phyloP scores from a whole-genome alignment of 1,284 basidiomycete genomes.

The Psilocybe mexicana region DNA sequence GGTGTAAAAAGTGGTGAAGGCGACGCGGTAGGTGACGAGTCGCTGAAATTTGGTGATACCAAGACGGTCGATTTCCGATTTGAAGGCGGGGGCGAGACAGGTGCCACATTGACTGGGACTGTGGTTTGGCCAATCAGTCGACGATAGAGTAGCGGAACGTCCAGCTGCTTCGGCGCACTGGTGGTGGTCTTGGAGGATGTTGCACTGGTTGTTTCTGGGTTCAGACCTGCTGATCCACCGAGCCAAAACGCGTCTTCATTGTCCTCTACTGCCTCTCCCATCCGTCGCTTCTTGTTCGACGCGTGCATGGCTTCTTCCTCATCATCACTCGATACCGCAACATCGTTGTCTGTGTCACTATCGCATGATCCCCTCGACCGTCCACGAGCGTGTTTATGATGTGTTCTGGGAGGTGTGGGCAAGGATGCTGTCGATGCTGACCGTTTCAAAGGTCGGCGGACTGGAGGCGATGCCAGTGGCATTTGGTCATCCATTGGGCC shows the following conservation, averaged over 20 bases:
- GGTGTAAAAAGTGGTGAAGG: slow-evolving; percentile 33
- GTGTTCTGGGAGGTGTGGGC: slow-evolving; percentile 40
- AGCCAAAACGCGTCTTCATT: slow-evolving; percentile 48
- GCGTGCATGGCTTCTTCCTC: slow-evolving; percentile 11
- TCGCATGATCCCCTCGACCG: slow-evolving; percentile 31
- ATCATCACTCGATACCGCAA: slow-evolving; percentile 22
- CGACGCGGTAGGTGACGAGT: slow-evolving; percentile 1
- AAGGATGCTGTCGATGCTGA: slow-evolving; percentile 38
- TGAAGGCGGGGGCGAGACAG: slow-evolving; percentile 45
- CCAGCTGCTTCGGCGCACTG: slow-evolving; percentile 12
- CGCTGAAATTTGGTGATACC: slow-evolving; percentile 25
- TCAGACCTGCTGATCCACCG: slow-evolving; percentile 25
- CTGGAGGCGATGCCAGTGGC: slow-evolving; percentile 27
- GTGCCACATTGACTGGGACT: slow-evolving; percentile 25
- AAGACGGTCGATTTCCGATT: slow-evolving; percentile 29
- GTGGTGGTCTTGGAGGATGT: slow-evolving; percentile 10
- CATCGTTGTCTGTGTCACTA: slow-evolving; percentile 30
- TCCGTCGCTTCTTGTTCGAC: slow-evolving; percentile 35
- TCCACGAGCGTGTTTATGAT: slow-evolving; percentile 32
- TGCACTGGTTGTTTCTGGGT: slow-evolving; percentile 11
- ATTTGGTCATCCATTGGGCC: slow-evolving; percentile 33
- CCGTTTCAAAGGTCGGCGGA: slow-evolving; percentile 36
- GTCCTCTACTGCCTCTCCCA: slow-evolving; percentile 25
- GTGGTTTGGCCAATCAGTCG: slow-evolving; percentile 19
- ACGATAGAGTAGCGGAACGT: slow-evolving; percentile 35